phyloP scores from a whole-genome alignment of 805 yeast genomes.

The Kluyveromyces starmeri region DNA sequence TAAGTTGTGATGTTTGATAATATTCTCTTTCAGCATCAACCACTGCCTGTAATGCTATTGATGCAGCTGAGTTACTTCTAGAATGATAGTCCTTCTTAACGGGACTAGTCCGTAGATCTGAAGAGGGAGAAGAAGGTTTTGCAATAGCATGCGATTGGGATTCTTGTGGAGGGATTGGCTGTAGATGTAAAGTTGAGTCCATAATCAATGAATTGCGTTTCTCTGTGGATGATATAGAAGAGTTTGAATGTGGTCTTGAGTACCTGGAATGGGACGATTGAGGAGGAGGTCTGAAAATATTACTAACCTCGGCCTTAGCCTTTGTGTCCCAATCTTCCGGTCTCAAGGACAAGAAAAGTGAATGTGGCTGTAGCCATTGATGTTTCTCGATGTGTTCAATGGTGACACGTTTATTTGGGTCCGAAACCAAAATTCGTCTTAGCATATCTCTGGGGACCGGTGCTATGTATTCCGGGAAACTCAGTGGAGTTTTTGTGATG shows the following conservation, averaged over 20 bases:
- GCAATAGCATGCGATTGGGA: conserved; percentile 54
- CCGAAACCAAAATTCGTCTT: conserved; percentile 74
- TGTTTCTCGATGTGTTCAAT: conserved; percentile 68
- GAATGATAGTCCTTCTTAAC: conserved; percentile 22
- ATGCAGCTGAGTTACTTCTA: conserved; percentile 45
- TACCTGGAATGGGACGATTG: conserved; percentile 9
- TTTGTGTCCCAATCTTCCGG: conserved; percentile 83
- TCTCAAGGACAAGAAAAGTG: conserved; percentile 69
- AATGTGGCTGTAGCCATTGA: conserved; percentile 83
- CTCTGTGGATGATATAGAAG: conserved; percentile 33
- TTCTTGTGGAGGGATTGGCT: conserved; percentile 62
- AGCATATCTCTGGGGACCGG: conserved; percentile 87
- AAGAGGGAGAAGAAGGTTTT: conserved; percentile 32
- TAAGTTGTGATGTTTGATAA: conserved; percentile 7
- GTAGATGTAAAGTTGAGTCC: conserved; percentile 32
- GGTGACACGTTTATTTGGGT: conserved; percentile 68
- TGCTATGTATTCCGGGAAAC: conserved; percentile 88
- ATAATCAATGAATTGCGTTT: conserved; percentile 30
- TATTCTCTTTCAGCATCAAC: conserved; percentile 46
- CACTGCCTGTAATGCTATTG: conserved; percentile 63
- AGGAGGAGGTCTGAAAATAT: conserved; percentile 22
- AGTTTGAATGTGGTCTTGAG: conserved; percentile 24
- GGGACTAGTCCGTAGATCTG: conserved; percentile 19
- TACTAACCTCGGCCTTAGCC: conserved; percentile 30
- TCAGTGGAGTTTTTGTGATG: conserved; percentile 82